Base-by-base conservation (phyloP, 2,329 filamentous ascomycete genomes). In the Lasiodiplodia theobromae region DNA sequence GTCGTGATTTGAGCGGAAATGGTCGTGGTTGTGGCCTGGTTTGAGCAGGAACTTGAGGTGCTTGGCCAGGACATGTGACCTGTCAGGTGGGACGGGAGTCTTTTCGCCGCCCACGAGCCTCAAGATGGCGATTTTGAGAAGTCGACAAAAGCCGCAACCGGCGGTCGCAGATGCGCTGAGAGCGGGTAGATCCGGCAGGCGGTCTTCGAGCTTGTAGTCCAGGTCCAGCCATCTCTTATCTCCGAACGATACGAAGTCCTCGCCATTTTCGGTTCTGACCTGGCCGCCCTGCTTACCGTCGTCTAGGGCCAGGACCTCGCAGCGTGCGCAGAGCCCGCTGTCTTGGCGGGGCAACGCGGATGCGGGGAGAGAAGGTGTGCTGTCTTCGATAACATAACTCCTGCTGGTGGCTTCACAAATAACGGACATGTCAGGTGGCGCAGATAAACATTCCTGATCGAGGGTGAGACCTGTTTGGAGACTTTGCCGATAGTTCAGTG, bases 371-470 rank as follows among this genome's bases (percentile, higher is more conserved):
- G 44, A 47, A 47, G 44, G 44, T n/a, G 44, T 21, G 44, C n/a
- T 47, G 18, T 21, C 44, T 18, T 47, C 44, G 44, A 47, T 47
- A 21, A 21, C 44, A 47, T 47, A 47, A 21, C 44, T 47, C 44
- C 18, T 47, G 18, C 44, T 47, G 44, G 44, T 21, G 44, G 44
- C 44, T 47, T 47, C 44, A 21, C 44, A 47, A 14, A 47, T 47
- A n/a, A 47, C 44, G 44, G 44, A 47, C 44, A 47, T 47, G 44
- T 47, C 44, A 47, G 44, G 44, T 47, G 44, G 44, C 44, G 44
- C 44, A 47, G 44, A 11, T 47, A n/a, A n/a, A 47, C 44, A 47
- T 47, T 47, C 44, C 44, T n/a, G 18, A 10, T n/a, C n/a, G 44
- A 47, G 44, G 28, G 21, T 47, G 44, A 44, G 40, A 44, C 40